phyloP scores from a whole-genome alignment of 305 asterid genomes.

The Fraxinus paxiana region DNA sequence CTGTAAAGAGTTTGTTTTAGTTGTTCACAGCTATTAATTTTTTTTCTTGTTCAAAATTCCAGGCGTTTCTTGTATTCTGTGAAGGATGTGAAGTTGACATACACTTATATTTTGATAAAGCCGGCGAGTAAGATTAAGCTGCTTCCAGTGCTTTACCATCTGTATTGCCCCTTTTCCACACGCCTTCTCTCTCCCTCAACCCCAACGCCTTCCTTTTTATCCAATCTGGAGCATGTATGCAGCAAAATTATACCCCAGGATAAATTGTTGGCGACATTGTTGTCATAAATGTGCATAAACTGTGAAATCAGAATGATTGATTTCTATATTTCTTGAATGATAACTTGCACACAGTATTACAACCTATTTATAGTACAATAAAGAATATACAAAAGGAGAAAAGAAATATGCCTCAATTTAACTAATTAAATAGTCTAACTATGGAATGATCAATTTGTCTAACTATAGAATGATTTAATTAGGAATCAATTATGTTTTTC shows the following conservation, averaged over 20 bases:
- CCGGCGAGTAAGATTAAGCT: conserved; percentile 85
- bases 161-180: background rate
- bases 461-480: too few relatives aligned
- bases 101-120: conserved; percentile 77
- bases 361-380: too few relatives aligned
- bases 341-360: too few relatives aligned
- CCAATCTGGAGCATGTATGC: conserved; percentile 22
- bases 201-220: background rate
- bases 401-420: too few relatives aligned
- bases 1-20: conserved; percentile 14
- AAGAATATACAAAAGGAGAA: too few relatives aligned
- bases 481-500: too few relatives aligned
- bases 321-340: too few relatives aligned
- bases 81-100: conserved; percentile 95
- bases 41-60: conserved; percentile 31
- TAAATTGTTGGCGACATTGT: background rate
- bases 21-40: conserved; percentile 11
- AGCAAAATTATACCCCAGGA: background rate
- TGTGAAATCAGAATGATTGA: too few relatives aligned
- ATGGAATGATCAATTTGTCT: too few relatives aligned
- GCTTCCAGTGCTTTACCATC: conserved; percentile 17
- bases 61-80: conserved; percentile 92
- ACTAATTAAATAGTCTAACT: too few relatives aligned
- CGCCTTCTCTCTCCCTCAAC: background rate
- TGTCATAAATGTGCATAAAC: background rate